These are phyloP conservation scores for Apiospora malaysiana DNA, from an alignment of 2,329 filamentous ascomycete genomes.

Conservation along the genomic window DNA sequence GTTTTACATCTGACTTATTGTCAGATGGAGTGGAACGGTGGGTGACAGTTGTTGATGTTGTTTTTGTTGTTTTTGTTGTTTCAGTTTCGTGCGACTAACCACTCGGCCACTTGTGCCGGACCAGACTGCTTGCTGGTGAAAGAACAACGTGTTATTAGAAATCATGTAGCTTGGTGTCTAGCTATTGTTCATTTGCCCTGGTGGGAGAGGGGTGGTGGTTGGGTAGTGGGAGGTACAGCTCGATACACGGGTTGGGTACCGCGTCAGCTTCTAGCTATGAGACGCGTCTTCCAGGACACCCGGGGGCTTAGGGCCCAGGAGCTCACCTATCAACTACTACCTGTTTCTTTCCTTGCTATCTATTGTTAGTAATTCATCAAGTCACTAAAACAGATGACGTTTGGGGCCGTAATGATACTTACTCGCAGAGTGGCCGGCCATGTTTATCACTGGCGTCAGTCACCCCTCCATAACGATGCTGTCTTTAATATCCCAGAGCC, in stretches of 20 bases:
- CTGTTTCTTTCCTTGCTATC: neutral
- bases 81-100: neutral
- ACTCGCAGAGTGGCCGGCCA: neutral
- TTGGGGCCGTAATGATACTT: neutral
- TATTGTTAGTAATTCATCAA: neutral
- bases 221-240: neutral
- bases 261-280: neutral
- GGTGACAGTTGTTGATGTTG: neutral
- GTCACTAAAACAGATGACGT: neutral
- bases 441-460: neutral
- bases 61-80: neutral
- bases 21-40: neutral
- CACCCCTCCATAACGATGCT: neutral
- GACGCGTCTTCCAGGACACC: neutral
- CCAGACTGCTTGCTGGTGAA: constrained; percentile 1
- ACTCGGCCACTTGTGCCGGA: neutral
- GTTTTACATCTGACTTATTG: neutral
- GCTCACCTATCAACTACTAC: neutral
- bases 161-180: neutral
- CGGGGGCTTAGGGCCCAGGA: neutral
- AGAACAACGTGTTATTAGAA: neutral
- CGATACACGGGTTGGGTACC: neutral
- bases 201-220: neutral
- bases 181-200: neutral
- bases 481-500: neutral